Percentiles rank a stretch among this genome's conserved stretches.
Evolutionary conservation across 495 filamentous ascomycete genomes (phyloP).

Genomic region (Aspergillus funiculosus): DNA sequence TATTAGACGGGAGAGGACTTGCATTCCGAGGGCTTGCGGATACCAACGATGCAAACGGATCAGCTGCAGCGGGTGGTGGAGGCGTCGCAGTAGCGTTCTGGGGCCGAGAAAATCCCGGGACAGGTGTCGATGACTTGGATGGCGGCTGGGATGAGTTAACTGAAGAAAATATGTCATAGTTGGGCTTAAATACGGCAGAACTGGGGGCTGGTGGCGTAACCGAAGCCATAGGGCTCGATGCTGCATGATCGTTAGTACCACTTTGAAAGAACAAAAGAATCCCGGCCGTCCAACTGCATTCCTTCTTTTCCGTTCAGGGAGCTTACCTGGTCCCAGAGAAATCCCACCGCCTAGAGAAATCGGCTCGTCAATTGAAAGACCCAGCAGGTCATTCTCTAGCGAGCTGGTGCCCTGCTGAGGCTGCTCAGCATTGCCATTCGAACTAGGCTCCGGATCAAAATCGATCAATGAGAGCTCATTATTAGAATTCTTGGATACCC

Average conservation of each 20-base stretch:
- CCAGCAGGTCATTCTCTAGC: conserved; percentile 62
- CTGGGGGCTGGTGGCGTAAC: conserved; percentile 28
- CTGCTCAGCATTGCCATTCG: conserved; percentile 42
- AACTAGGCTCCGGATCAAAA: conserved; percentile 59
- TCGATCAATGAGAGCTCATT: conserved; percentile 93
- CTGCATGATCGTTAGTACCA: no score
- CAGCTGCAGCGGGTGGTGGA: conserved; percentile 37
- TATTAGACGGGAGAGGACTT: conserved; percentile 30
- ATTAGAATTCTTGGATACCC: conserved; percentile 65
- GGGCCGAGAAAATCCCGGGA: conserved; percentile 22
- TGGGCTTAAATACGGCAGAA: conserved; percentile 39
- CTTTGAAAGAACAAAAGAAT: no score
- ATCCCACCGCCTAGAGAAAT: conserved; percentile 73
- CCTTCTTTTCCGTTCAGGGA: no score
- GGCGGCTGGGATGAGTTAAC: conserved; percentile 37
- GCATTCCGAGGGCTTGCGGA: conserved; percentile 47
- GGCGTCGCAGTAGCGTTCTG: conserved; percentile 35
- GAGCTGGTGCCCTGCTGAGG: conserved; percentile 36
- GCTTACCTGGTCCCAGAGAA: conserved; percentile 70
- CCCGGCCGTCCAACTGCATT: no score
- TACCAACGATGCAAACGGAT: conserved; percentile 68
- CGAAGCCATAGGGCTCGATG: not conserved
- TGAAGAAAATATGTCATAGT: conserved; percentile 59
- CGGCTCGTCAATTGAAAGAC: conserved; percentile 59
- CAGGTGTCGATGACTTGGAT: conserved; percentile 48